A percentile compares a stretch with the other conserved stretches of the same genome.
phyloP scores from a whole-genome alignment of 768 basidiomycete species.

The Podaxis sp. region DNA sequence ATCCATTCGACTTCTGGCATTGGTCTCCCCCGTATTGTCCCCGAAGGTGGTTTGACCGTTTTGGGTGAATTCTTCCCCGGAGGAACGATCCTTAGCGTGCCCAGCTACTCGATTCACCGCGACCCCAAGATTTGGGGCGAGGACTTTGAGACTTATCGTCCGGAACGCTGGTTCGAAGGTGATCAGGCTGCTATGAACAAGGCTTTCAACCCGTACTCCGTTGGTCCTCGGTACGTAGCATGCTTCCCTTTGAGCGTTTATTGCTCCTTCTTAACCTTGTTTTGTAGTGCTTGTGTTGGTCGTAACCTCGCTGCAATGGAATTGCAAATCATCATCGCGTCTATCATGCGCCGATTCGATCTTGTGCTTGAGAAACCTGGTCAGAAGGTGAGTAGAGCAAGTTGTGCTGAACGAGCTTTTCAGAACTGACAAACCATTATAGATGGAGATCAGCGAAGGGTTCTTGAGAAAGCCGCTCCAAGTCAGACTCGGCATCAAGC shows the following conservation, averaged over 20 bases:
- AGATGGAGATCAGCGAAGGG: conserved; percentile 80
- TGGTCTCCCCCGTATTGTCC: conserved; percentile 82
- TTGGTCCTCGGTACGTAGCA: conserved; percentile 65
- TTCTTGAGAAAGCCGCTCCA: conserved; percentile 82
- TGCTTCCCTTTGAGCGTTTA: not conserved
- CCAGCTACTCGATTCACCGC: conserved; percentile 82
- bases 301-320: conserved; percentile 81
- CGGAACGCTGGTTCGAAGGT: conserved; percentile 83
- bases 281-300: conserved; percentile 74
- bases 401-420: not conserved
- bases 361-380: conserved; percentile 66
- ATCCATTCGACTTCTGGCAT: conserved; percentile 82
- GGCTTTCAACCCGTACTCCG: conserved; percentile 84
- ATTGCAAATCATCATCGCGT: conserved; percentile 75
- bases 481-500: conserved; percentile 74
- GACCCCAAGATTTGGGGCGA: conserved; percentile 73
- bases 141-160: conserved; percentile 71
- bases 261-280: not conserved
- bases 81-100: conserved; percentile 78
- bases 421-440: not conserved
- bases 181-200: conserved; percentile 61
- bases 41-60: conserved; percentile 69
- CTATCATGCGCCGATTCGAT: conserved; percentile 73
- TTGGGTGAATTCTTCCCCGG: conserved; percentile 60
- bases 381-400: conserved; percentile 43